A percentile compares a stretch with the other conserved stretches of the same genome.
phyloP scores from a whole-genome alignment of 2,329 filamentous ascomycete species.

The Fusarium denticulatum region DNA sequence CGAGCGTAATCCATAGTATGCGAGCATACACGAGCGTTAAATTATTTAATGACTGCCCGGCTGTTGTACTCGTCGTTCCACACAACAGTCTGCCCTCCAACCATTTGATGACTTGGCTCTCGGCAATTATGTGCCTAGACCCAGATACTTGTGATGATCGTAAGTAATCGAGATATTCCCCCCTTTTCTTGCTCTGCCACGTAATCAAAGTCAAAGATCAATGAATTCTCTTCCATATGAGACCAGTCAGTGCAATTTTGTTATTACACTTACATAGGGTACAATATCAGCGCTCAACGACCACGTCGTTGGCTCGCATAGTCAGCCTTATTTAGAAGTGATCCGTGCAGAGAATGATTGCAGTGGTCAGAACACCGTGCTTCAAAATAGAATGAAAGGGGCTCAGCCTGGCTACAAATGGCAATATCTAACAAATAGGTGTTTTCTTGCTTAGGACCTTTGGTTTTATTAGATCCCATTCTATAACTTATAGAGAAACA shows the following conservation, averaged over 20 bases:
- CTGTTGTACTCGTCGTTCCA: not conserved
- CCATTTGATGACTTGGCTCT: conserved; percentile 20
- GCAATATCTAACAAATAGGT: not conserved
- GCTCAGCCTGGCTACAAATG: not conserved
- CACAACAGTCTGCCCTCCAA: not conserved
- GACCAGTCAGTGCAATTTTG: not conserved
- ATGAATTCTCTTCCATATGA: not conserved
- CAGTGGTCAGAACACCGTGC: not conserved
- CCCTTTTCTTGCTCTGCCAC: not conserved
- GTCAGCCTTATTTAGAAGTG: not conserved
- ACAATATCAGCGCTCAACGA: not conserved
- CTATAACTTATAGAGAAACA: not conserved
- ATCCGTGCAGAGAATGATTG: not conserved
- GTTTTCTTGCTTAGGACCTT: not conserved
- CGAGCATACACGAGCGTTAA: not conserved
- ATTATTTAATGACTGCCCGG: not conserved
- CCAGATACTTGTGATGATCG: not conserved
- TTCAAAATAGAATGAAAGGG: not conserved
- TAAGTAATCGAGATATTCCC: not conserved
- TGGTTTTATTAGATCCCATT: not conserved
- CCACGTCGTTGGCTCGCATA: not conserved
- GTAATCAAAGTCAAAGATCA: not conserved
- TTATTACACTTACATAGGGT: not conserved
- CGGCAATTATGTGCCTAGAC: conserved; percentile 24
- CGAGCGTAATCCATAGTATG: not conserved